Conservation (phyloP, 176 grass and related monocot species). For the Pontederia crassipes region DNA sequence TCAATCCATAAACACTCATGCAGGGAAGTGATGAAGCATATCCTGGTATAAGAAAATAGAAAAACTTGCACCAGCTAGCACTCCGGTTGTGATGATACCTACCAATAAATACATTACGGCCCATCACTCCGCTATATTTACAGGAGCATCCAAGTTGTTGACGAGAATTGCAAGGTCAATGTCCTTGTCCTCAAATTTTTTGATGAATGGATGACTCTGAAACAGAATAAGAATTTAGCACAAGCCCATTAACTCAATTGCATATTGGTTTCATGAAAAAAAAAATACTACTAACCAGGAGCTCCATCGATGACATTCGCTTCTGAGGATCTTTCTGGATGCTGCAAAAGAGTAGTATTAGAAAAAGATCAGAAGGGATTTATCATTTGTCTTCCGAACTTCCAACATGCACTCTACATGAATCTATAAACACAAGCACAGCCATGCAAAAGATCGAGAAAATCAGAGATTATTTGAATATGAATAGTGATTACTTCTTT, state of each 20-base stretch:
- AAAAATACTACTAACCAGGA: constrained; percentile 50
- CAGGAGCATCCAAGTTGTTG: constrained; percentile 54
- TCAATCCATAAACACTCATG: too few species aligned
- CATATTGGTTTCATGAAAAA: background rate
- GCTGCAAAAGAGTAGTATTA: constrained; percentile 26
- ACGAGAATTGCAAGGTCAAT: constrained; percentile 70
- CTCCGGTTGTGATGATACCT: too few species aligned
- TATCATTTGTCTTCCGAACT: too few species aligned
- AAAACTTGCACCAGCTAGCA: too few species aligned
- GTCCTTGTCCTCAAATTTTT: constrained; percentile 93
- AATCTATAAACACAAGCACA: background rate
- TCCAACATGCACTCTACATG: too few species aligned
- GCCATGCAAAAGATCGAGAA: background rate
- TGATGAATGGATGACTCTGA: constrained; percentile 89
- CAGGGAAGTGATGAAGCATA: too few species aligned
- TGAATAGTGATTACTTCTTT: too few species aligned
- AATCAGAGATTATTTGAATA: too few species aligned
- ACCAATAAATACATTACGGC: too few species aligned
- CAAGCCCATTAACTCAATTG: background rate
- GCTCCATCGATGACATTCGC: constrained; percentile 70
- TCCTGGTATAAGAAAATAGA: too few species aligned
- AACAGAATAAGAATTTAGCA: background rate
- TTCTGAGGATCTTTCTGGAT: constrained; percentile 70
- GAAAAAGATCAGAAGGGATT: background rate
- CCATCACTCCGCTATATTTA: constrained; percentile 58